Conservation (phyloP, 805 yeast species). For the Saccharomycopsis selenospora region DNA sequence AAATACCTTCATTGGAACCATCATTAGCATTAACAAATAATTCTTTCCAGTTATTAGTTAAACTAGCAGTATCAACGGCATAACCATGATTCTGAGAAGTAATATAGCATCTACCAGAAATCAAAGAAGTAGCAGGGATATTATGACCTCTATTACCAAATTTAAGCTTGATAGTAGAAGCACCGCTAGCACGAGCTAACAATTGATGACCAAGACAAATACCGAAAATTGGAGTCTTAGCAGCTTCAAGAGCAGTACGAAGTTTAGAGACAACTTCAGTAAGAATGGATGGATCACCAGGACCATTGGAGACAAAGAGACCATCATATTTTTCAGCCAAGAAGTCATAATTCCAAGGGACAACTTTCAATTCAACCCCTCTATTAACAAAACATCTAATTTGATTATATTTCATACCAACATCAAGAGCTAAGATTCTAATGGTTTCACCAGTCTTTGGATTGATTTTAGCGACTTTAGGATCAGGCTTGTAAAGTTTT, state of each 20-base stretch:
- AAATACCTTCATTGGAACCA: slow-evolving; percentile 97
- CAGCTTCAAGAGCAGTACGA: slow-evolving; percentile 48
- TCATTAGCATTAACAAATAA: slow-evolving; percentile 94
- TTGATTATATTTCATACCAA: slow-evolving; percentile 97
- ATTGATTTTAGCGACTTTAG: slow-evolving; percentile 41
- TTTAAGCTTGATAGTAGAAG: slow-evolving; percentile 82
- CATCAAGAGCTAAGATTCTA: slow-evolving; percentile 87
- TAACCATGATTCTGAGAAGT: slow-evolving; percentile 99
- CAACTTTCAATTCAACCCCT: slow-evolving; percentile 93
- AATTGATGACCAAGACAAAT: slow-evolving; percentile 98
- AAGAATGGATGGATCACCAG: slow-evolving; percentile 96
- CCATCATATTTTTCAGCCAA: slow-evolving; percentile 83
- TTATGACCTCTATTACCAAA: slow-evolving; percentile 99
- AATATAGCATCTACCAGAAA: slow-evolving; percentile 93
- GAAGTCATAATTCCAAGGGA: slow-evolving; percentile 92
- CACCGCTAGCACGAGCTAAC: slow-evolving; percentile 92
- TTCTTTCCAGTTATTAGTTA: slow-evolving; percentile 81
- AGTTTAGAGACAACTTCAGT: slow-evolving; percentile 57
- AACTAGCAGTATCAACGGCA: slow-evolving; percentile 82
- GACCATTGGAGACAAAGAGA: slow-evolving; percentile 94
- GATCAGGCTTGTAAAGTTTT: slow-evolving; percentile 64
- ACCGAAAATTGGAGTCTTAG: slow-evolving; percentile 89
- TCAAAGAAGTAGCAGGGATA: slow-evolving; percentile 86
- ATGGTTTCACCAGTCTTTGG: slow-evolving; percentile 64
- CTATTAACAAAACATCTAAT: slow-evolving; percentile 93